Percentiles rank a stretch among this genome's conserved stretches.
phyloP scores from a whole-genome alignment of 106 monocot genomes.

The Vanilla planifolia region DNA sequence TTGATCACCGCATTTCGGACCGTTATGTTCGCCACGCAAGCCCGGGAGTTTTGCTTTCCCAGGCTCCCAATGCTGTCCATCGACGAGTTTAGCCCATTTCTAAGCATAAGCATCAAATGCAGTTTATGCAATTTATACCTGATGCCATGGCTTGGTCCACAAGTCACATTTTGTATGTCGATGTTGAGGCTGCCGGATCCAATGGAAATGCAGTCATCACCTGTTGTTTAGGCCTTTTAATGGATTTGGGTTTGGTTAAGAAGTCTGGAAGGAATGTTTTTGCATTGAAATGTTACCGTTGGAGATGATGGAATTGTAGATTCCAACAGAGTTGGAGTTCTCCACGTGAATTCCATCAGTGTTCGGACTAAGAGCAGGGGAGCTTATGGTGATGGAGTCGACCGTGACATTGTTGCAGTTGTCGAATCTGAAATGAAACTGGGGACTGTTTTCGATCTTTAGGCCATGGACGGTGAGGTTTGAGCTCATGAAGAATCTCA shows the following conservation, averaged over 20 bases:
- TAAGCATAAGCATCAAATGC: background rate
- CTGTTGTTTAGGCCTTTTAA: too few species aligned
- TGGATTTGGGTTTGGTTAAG: too few species aligned
- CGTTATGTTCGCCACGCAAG: slow-evolving; percentile 80
- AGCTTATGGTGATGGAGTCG: slow-evolving; percentile 44
- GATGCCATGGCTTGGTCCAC: slow-evolving; percentile 81
- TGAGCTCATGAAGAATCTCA: slow-evolving; percentile 73
- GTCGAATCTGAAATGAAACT: slow-evolving; percentile 92
- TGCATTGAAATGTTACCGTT: slow-evolving; percentile 35
- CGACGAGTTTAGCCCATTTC: too few species aligned
- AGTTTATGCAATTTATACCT: slow-evolving; percentile 28
- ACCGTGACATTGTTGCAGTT: slow-evolving; percentile 55
- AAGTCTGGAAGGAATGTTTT: too few species aligned
- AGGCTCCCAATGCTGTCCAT: slow-evolving; percentile 98
- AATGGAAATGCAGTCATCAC: slow-evolving; percentile 93
- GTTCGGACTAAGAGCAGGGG: slow-evolving; percentile 86
- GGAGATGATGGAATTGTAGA: slow-evolving; percentile 75
- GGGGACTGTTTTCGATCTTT: slow-evolving; percentile 72
- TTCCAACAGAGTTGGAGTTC: slow-evolving; percentile 50
- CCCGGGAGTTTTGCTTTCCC: slow-evolving; percentile 60
- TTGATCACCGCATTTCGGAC: slow-evolving; percentile 55
- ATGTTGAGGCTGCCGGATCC: slow-evolving; percentile 69
- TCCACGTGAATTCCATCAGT: slow-evolving; percentile 94
- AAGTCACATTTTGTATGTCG: slow-evolving; percentile 70
- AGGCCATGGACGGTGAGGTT: slow-evolving; percentile 65